Evolutionary conservation across 2,329 filamentous ascomycete genomes (phyloP).

Genomic region (Trichophyton schoenleinii): DNA sequence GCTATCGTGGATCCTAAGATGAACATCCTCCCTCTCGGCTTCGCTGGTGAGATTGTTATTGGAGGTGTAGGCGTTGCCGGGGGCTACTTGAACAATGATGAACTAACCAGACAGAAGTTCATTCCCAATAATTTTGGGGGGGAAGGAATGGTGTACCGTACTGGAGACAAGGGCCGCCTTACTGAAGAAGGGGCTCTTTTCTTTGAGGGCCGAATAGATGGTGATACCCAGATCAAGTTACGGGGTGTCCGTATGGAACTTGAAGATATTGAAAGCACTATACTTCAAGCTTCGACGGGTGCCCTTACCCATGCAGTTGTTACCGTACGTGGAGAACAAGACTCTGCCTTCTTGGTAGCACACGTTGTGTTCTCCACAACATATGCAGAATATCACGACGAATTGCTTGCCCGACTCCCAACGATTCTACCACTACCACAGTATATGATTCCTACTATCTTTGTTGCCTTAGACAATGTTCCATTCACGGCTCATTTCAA

Average conservation of each 20-base stretch:
- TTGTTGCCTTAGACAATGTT: constrained; percentile 6
- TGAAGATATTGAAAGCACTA: neutral
- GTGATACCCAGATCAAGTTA: constrained; percentile 21
- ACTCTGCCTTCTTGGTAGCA: constrained; percentile 3
- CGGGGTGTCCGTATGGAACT: constrained; percentile 19
- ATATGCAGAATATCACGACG: neutral
- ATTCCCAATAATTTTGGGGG: constrained; percentile 12
- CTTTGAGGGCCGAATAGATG: constrained; percentile 19
- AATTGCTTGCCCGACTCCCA: neutral
- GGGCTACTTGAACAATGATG: constrained; percentile 15
- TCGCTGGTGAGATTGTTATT: constrained; percentile 34
- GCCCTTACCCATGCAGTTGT: neutral
- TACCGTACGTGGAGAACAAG: neutral
- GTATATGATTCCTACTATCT: constrained; percentile 10
- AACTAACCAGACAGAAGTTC: constrained; percentile 16
- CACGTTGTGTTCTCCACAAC: constrained; percentile 2
- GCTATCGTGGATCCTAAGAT: constrained; percentile 32
- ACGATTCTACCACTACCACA: constrained; percentile 7
- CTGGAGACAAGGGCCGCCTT: constrained; percentile 15
- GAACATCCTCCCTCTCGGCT: constrained; percentile 28
- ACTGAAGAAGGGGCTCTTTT: constrained; percentile 18
- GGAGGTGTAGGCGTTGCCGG: constrained; percentile 19
- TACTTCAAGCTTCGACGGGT: neutral
- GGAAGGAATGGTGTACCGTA: constrained; percentile 7
- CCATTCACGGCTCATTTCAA: constrained; percentile 8